Evolutionary conservation across 305 asterid genomes (phyloP).

Genomic region (Fraxinus velutina): DNA sequence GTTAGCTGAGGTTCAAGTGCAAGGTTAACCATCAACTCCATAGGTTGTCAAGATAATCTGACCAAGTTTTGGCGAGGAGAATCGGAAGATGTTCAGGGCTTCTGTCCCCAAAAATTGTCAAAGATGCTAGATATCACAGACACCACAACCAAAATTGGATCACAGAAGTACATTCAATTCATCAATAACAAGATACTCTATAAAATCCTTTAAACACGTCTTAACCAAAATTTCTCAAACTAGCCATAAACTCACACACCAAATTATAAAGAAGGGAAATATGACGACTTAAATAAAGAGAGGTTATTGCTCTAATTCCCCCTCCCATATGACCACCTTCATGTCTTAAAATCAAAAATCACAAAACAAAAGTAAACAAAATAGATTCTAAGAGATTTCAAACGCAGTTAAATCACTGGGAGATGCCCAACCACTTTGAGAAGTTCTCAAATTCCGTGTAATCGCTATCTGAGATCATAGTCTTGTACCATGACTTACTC

Average conservation of each 20-base stretch:
- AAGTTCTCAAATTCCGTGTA: constrained; percentile 76
- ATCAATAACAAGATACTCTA: too few species aligned
- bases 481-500: constrained; percentile 75
- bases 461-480: constrained; percentile 77
- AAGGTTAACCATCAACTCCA: too few species aligned
- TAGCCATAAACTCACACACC: too few species aligned
- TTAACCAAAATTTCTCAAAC: too few species aligned
- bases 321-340: not conserved
- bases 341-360: constrained; percentile 21
- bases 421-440: constrained; percentile 80
- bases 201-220: too few species aligned
- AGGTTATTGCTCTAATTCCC: constrained; percentile 16
- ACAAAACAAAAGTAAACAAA: constrained; percentile 19
- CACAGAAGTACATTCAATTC: too few species aligned
- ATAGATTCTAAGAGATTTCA: constrained; percentile 21
- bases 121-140: too few species aligned
- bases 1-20: too few species aligned
- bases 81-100: too few species aligned
- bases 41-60: too few species aligned
- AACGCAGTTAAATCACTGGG: constrained; percentile 38
- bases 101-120: too few species aligned
- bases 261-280: not conserved
- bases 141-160: too few species aligned
- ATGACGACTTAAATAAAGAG: not conserved
- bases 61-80: not conserved